Conservation (phyloP, 257 asterid genomes). For the Nemophila menziesii region DNA sequence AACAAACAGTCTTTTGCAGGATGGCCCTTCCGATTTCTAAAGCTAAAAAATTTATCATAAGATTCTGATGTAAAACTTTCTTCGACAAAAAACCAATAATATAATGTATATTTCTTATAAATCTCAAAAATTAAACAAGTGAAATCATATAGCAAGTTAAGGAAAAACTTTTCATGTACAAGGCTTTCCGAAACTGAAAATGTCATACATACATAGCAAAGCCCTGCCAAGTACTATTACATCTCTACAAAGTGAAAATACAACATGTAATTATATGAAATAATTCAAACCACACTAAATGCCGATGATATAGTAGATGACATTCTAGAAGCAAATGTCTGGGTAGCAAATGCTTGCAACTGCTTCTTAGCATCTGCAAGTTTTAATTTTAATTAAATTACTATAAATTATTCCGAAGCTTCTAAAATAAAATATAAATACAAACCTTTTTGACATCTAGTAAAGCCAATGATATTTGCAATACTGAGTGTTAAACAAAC, state of each 20-base stretch:
- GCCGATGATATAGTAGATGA: constrained; percentile 85
- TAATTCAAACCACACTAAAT: constrained; percentile 59
- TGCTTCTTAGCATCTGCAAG: constrained; percentile 93
- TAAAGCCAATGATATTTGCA: constrained; percentile 95
- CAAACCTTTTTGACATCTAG: constrained; percentile 91
- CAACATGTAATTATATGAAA: constrained; percentile 11
- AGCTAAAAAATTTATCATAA: too few species aligned
- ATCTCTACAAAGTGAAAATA: constrained; percentile 9
- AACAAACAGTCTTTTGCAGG: too few species aligned
- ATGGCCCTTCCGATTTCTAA: too few species aligned
- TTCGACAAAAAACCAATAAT: background rate
- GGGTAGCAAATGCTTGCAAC: constrained; percentile 88
- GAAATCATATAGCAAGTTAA: constrained; percentile 2
- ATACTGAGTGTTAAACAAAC: constrained; percentile 95
- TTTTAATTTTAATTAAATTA: too few species aligned
- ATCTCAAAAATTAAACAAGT: constrained; percentile 2
- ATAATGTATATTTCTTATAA: background rate
- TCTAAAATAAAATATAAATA: background rate
- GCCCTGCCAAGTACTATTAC: constrained; percentile 10
- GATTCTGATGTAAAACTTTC: too few species aligned
- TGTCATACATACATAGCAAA: background rate
- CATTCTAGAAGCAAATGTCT: constrained; percentile 79
- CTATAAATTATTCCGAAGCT: background rate
- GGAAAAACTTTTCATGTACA: constrained; percentile 11
- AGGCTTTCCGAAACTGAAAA: background rate